phyloP scores from a whole-genome alignment of 768 basidiomycete species.

The Amanita subjunquillea region DNA sequence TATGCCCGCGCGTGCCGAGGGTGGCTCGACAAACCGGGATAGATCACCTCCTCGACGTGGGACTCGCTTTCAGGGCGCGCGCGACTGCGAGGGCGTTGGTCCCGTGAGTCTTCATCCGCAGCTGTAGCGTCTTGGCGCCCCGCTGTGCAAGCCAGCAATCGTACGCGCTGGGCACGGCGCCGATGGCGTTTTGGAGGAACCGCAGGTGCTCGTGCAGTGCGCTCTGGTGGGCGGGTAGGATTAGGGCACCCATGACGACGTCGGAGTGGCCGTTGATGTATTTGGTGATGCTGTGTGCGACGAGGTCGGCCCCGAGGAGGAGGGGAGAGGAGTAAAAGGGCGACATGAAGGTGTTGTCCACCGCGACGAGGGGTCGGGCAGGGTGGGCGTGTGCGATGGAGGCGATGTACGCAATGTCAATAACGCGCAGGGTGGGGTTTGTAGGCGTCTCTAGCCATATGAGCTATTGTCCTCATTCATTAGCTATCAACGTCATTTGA shows the following conservation, averaged over 20 bases:
- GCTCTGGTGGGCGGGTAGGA: slow-evolving; percentile 50
- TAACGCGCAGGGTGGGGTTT: slow-evolving; percentile 84
- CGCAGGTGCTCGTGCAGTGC: slow-evolving; percentile 46
- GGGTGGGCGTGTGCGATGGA: slow-evolving; percentile 54
- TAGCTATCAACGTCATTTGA: background rate
- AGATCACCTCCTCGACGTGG: slow-evolving; percentile 74
- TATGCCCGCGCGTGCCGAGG: slow-evolving; percentile 59
- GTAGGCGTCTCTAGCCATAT: slow-evolving; percentile 96
- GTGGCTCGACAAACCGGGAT: slow-evolving; percentile 70
- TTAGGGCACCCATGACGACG: slow-evolving; percentile 80
- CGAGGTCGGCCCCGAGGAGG: slow-evolving; percentile 75
- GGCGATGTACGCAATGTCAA: slow-evolving; percentile 69
- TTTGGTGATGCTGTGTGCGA: slow-evolving; percentile 78
- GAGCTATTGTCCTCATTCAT: slow-evolving; percentile 34
- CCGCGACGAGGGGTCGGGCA: slow-evolving; percentile 65
- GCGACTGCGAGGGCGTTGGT: slow-evolving; percentile 74
- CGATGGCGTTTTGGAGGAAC: slow-evolving; percentile 86
- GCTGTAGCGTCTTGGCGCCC: slow-evolving; percentile 82
- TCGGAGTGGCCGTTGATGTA: slow-evolving; percentile 94
- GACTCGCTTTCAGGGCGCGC: slow-evolving; percentile 38
- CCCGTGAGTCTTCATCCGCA: slow-evolving; percentile 85
- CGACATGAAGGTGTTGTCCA: slow-evolving; percentile 93
- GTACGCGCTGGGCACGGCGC: slow-evolving; percentile 75
- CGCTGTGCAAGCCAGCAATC: slow-evolving; percentile 89
- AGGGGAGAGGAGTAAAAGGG: slow-evolving; percentile 89